Percentiles rank a stretch among this genome's conserved stretches.
Evolutionary conservation across 768 basidiomycete genomes (phyloP).

Genomic region (Rhodotorula diobovata): DNA sequence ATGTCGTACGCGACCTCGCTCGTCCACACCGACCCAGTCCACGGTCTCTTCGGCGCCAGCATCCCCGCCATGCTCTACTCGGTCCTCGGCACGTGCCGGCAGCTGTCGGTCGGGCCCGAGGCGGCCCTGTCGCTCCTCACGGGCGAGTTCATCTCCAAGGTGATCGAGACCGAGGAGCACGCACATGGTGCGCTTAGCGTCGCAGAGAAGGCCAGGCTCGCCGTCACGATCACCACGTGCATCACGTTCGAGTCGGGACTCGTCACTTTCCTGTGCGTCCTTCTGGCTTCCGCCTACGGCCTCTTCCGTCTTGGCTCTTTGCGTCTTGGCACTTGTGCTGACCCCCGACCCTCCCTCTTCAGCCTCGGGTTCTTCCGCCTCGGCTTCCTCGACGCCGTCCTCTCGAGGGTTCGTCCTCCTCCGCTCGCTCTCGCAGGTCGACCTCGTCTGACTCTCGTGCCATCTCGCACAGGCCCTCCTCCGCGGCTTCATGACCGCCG

Average conservation of each 20-base stretch:
- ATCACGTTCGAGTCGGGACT: slow-evolving; percentile 31
- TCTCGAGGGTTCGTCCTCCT: slow-evolving; percentile 17
- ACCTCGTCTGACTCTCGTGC: background rate
- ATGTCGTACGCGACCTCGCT: slow-evolving; percentile 43
- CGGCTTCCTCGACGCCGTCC: slow-evolving; percentile 44
- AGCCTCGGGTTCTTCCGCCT: slow-evolving; percentile 43
- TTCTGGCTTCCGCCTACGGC: too few species aligned
- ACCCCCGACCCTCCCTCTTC: background rate
- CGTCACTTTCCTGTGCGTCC: slow-evolving; percentile 32
- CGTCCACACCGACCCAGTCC: slow-evolving; percentile 36
- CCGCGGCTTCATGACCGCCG: slow-evolving; percentile 44
- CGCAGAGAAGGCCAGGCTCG: slow-evolving; percentile 10
- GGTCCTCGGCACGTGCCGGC: slow-evolving; percentile 41
- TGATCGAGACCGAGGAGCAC: slow-evolving; percentile 33
- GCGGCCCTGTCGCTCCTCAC: slow-evolving; percentile 41
- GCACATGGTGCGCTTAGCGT: slow-evolving; percentile 20
- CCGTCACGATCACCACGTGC: slow-evolving; percentile 2
- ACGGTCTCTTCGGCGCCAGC: slow-evolving; percentile 41
- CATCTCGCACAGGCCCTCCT: slow-evolving; percentile 35
- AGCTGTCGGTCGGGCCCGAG: slow-evolving; percentile 43
- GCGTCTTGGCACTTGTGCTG: background rate
- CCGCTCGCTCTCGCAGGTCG: too few species aligned
- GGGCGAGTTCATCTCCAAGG: slow-evolving; percentile 27
- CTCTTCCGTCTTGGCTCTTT: too few species aligned
- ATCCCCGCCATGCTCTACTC: slow-evolving; percentile 42